Evolutionary conservation across 768 basidiomycete genomes (phyloP), one percentile per base, ranked within the genome.

Genomic region (Tulasnella calospora): DNA sequence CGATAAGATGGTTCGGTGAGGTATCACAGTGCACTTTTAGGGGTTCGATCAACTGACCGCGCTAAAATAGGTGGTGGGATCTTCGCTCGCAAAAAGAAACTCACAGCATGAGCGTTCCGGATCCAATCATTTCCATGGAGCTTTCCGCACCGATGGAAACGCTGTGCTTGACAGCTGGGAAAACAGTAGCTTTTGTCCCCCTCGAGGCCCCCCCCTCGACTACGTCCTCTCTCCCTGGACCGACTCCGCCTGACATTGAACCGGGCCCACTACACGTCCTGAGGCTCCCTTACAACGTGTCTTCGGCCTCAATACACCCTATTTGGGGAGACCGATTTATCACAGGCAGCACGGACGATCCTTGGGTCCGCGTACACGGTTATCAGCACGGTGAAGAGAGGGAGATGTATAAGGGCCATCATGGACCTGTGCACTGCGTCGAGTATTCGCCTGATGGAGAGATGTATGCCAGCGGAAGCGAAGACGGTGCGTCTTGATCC

Each of bases 371-470:
- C 46, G 90, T 98, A 40, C 95, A 99, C 83, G 92, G 92, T 21
- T 90, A 96, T 82, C 82, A 84, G 51, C 89, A 92, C 41, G 98
- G 97, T 1, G 91, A 92, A 84, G 96, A 99, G 86, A 86, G 89
- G 80, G 97, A 98, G 78, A 89, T 98, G 40, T 88, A 96, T 78
- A 97, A 98, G 84, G 97, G 97, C 5, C 98, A 99, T 82, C 98
- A 99, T 83, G 98, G 97, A 33, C 96, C 97, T 27, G 96, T 99
- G 23, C 95, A 97, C 82, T 94, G 94, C 76, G 92, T 97, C 71
- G 92, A 94, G 82, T 97, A 92, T 84, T 94, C 93, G 83, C 97
- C 97, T 0, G 97, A 99, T 83, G 97, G 97, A 33, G 98, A 99
- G 86, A 89, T 98, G 87, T 99, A 94, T 84, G 97, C 97, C 46